Base-by-base conservation (phyloP, 257 asterid species). In the Gardenia jasminoides region DNA sequence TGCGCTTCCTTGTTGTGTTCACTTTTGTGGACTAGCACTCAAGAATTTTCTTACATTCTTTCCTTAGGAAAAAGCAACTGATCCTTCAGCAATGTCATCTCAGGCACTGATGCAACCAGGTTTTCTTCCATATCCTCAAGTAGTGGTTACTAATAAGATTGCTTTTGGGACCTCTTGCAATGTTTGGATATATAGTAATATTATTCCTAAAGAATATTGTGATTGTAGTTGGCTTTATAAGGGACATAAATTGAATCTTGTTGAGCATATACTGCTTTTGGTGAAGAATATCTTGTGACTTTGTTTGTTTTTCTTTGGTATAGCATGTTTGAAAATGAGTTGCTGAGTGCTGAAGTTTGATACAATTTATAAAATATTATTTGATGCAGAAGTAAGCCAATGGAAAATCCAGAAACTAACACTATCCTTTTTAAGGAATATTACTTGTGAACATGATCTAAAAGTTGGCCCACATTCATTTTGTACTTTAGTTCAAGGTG, bases 11-110 rank as follows among this genome's bases (percentile, higher is more conserved):
- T 69, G 10, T 52, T 17, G 44, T 77, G 70, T 52, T 30, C 69
- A 1, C 78, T 75, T 36, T n/a, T 72, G 16, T 52, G 39, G 79
- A 62, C 36, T 75, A 66, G 54, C 73, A 28, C 85, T 82, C 70
- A 76, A 75, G 43, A 66, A 62, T 67, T 77, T 43, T 47, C 70
- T 83, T 64, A 8, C 74, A 6, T 88, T 83, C 36, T 82, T 80
- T 87, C 82, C 75, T 41, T 91, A 94, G 98, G 98, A 91, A 70
- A 88, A 87, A 83, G 74, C 88, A 33, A 70, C 78, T 44, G 93
- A 91, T 70, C 84, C 91, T 80, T 74, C 82, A 50, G 87, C 84
- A 81, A 87, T 74, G 66, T 78, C 91, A 75, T 84, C 97, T 73
- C 88, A 87, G 30, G 78, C 91, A 68, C 85, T 85, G 71, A 79